Evolutionary conservation across 2,329 filamentous ascomycete species (phyloP).

Genomic region (Ceratocystis papillata): DNA sequence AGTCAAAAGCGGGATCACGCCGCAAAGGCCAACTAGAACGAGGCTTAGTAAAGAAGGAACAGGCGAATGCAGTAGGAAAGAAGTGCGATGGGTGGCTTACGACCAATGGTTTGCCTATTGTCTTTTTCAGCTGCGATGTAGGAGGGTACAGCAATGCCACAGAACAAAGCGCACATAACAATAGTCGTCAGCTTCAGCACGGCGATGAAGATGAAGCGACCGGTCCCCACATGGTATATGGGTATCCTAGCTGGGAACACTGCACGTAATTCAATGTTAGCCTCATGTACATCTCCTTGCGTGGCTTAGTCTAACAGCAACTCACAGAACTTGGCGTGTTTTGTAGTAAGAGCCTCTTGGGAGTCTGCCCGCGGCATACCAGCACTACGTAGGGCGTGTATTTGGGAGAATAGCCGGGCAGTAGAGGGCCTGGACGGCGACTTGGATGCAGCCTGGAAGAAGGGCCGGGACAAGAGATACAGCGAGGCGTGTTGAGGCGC

Average conservation of each 20-base stretch:
- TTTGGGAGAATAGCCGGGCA: neutral
- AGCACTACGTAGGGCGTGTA: neutral
- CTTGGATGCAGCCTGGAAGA: neutral
- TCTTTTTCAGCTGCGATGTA: conserved; percentile 39
- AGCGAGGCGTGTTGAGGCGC: neutral
- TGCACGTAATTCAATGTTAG: conserved; percentile 26
- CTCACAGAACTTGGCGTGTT: conserved; percentile 13
- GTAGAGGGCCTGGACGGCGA: neutral
- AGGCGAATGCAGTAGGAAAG: neutral
- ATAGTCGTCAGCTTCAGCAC: conserved; percentile 61
- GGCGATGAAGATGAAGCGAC: conserved; percentile 55
- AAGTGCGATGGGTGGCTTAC: conserved; percentile 30
- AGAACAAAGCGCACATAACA: conserved; percentile 56
- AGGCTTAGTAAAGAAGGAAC: conserved; percentile 11
- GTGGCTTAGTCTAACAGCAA: neutral
- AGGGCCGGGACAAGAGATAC: neutral
- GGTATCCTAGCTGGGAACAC: conserved; percentile 50
- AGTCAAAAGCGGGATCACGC: conserved; percentile 54
- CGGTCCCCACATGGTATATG: conserved; percentile 65
- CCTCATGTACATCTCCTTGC: neutral
- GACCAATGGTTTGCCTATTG: conserved; percentile 31
- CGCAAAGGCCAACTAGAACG: conserved; percentile 44
- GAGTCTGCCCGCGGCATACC: neutral
- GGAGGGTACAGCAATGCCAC: conserved; percentile 50
- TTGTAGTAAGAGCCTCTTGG: conserved; percentile 4